A percentile compares a stretch with the other conserved stretches of the same genome.
These are phyloP conservation scores for Coemansia sp. DNA, from an alignment of 192 early-diverging fungal species.

Conservation along the genomic window DNA sequence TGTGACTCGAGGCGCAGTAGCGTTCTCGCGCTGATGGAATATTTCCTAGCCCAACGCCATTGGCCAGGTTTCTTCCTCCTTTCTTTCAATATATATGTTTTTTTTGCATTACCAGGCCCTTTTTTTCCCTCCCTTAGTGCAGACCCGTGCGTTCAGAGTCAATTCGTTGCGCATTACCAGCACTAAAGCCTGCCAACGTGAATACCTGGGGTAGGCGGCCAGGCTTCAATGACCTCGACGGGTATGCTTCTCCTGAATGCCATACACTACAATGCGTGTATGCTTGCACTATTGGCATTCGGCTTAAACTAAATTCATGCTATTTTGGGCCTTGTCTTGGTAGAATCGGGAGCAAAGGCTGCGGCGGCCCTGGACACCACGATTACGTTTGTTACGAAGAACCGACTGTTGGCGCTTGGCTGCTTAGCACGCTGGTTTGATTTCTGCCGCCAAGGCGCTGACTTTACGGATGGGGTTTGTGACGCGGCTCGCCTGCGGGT, in stretches of 20 bases:
- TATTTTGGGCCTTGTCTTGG: not conserved
- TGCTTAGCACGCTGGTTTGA: not conserved
- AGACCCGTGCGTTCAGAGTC: not conserved
- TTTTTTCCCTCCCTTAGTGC: not conserved
- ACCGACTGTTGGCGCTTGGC: not conserved
- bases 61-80: not conserved
- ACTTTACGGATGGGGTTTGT: not conserved
- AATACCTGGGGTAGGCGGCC: not conserved
- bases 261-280: not conserved
- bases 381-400: not conserved
- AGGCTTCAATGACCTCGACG: not conserved
- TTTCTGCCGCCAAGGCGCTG: not conserved
- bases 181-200: not conserved
- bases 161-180: not conserved
- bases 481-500: not conserved
- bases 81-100: not conserved
- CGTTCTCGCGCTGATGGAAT: not conserved
- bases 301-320: not conserved
- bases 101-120: not conserved
- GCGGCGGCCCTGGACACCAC: not conserved
- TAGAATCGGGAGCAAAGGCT: not conserved
- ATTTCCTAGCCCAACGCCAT: not conserved
- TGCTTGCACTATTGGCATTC: not conserved
- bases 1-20: not conserved
- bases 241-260: not conserved